Evolutionary conservation across 495 filamentous ascomycete genomes (phyloP), one percentile per base, ranked within the genome.

Genomic region (Penicillium atrosanguineum): DNA sequence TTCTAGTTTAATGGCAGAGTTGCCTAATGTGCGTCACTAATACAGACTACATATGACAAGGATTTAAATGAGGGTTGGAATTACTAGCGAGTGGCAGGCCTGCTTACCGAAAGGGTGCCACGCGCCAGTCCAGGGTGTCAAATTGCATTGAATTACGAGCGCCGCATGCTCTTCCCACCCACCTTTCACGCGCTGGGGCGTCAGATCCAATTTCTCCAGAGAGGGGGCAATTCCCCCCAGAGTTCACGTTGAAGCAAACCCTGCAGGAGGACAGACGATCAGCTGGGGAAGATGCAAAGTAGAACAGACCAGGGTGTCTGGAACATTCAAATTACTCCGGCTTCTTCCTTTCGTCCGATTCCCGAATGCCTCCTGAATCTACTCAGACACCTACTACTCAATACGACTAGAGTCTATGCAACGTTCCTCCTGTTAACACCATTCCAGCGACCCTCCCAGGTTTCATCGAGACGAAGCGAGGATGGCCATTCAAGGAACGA

Each of bases 201-300:
- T 21, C 16, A 50, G 20, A 16, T 15, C 29, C 14, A 39, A 44
- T 40, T 52, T 55, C 43, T 42, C 46, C 56, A 48, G 26, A 42
- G 51, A 47, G 55, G 36, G 58, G 48, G 36, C 21, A 45, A 41
- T 55, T 49, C 51, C 48, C 53, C 57, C 57, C n/a, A 23, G n/a
- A 20, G 8, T 16, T 8, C 31, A 45, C 23, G 12, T 29, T 40
- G 21, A 42, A 18, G 20, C 47, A 37, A 50, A 40, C 46, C 55
- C 58, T 61, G 58, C 55, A 61, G 52, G 41, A 18, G 19, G 52
- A 39, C 37, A n/a, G 55, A 53, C 44, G 58, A 55, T 62, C 49
- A 36, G 49, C 44, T 50, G 52, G 55, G 46, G 62, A 45, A 48
- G 14, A 43, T 20, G 46, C n/a, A 21, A 29, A n/a, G 29, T 9